Percentiles rank a stretch among this genome's conserved stretches.
Conservation (phyloP, 2,329 filamentous ascomycete genomes). For the Fusarium sp. region DNA sequence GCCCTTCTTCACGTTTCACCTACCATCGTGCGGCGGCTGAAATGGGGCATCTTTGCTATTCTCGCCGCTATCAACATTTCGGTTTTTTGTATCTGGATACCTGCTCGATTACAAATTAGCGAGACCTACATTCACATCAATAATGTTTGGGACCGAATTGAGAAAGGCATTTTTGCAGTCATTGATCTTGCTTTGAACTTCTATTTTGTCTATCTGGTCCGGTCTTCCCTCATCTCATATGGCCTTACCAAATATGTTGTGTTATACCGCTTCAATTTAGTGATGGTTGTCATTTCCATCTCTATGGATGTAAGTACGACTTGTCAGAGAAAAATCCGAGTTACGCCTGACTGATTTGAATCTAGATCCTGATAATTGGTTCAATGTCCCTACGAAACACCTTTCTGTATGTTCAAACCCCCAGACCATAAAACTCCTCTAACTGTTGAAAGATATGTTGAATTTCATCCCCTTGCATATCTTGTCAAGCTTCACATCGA, state of each 20-base stretch:
- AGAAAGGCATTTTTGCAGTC: constrained; percentile 60
- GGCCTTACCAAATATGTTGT: constrained; percentile 61
- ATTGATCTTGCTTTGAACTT: constrained; percentile 59
- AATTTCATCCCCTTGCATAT: constrained; percentile 45
- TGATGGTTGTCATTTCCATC: constrained; percentile 47
- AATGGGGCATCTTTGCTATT: constrained; percentile 56
- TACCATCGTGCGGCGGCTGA: constrained; percentile 52
- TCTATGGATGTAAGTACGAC: constrained; percentile 44
- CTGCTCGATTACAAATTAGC: constrained; percentile 56
- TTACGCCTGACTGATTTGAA: not conserved
- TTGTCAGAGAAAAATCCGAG: not conserved
- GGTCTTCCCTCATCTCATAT: constrained; percentile 57
- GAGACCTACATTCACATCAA: constrained; percentile 56
- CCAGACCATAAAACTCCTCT: not conserved
- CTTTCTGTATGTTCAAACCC: constrained; percentile 33
- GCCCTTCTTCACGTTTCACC: constrained; percentile 57
- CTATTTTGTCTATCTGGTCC: constrained; percentile 59
- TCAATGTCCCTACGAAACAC: constrained; percentile 41
- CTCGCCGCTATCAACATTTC: constrained; percentile 60
- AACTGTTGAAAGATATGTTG: constrained; percentile 34
- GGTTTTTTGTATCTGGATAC: constrained; percentile 64
- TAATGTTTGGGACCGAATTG: constrained; percentile 60
- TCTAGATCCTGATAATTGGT: constrained; percentile 41
- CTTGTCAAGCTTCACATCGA: constrained; percentile 46
- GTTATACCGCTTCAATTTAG: constrained; percentile 54